Evolutionary conservation across 1,139 yeast genomes (phyloP), one percentile per base, ranked within the genome.

Genomic region (Eremothecium coryli): DNA sequence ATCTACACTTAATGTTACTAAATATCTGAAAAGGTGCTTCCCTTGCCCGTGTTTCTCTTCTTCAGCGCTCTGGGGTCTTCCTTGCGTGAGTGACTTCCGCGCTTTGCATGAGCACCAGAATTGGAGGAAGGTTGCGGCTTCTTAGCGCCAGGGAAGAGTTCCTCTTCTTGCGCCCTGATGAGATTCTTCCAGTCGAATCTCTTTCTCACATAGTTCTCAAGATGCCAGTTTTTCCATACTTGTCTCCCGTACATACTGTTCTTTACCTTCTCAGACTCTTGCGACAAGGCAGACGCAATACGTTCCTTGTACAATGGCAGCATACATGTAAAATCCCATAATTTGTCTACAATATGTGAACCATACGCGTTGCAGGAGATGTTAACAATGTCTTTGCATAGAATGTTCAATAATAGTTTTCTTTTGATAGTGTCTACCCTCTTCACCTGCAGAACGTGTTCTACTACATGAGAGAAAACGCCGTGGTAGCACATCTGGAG

Each of bases 141-240:
- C 35, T 49, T 48, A 29, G 56, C 39, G 38, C 54, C 55, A 23
- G 65, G 64, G 46, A 60, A 65, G 38, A 65, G 60, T 32, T 66
- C 76, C 35, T 65, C 66, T 52, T 82, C 93, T 49, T 78, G 82
- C 34, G 76, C 76, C 52, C 81, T 85, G 22, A 82, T 72, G 23
- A 73, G 50, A 30, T 70, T 65, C 61, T 81, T 82, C 96, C 96
- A 86, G 51, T 85, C 95, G 52, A 67, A 73, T 55, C 80, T 75
- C 58, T 78, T 78, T 54, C 95, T 70, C 9, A 65, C 57, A 50
- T 76, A 53, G 14, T 43, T 37, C 34, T 53, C 58, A 31, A 50
- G 29, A 5, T 41, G 33, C 97, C 97, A 90, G 56, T 88, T 90
- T 53, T 82, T 82, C 97, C 97, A 90, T 2, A 90, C 97, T 46